These are phyloP conservation scores for Botrytis pseudocinerea DNA, from an alignment of 2,329 filamentous ascomycete species.

Conservation along the genomic window DNA sequence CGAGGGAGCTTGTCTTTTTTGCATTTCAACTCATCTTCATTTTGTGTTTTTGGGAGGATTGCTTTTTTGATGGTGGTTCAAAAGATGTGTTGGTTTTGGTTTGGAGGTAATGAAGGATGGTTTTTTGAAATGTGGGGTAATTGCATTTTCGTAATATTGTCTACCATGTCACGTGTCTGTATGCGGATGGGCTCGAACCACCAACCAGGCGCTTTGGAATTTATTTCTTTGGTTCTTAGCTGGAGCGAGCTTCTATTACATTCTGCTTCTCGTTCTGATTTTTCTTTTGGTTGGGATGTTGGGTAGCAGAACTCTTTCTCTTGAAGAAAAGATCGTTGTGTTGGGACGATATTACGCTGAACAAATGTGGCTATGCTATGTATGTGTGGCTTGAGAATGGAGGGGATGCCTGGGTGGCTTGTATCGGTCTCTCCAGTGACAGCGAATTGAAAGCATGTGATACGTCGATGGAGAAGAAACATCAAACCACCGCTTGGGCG, in stretches of 20 bases:
- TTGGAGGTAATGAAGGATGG: not conserved
- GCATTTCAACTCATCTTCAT: no score
- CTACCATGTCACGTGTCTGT: not conserved
- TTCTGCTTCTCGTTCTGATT: not conserved
- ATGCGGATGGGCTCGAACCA: slow-evolving; percentile 9
- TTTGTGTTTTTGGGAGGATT: no score
- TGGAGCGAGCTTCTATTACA: not conserved
- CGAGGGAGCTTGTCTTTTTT: not conserved
- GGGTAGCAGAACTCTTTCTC: not conserved
- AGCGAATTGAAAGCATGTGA: not conserved
- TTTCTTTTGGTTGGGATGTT: not conserved
- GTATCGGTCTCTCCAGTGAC: not conserved
- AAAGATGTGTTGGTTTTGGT: not conserved
- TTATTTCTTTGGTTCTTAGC: no score
- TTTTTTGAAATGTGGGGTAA: not conserved
- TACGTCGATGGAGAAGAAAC: not conserved
- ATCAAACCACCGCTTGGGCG: not conserved
- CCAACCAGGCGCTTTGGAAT: not conserved
- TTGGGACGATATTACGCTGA: not conserved
- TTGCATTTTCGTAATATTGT: no score
- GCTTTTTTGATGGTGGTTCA: not conserved
- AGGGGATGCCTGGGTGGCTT: not conserved
- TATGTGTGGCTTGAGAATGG: not conserved
- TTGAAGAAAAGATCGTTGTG: not conserved
- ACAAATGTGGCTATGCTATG: slow-evolving; percentile 1